A percentile compares a stretch with the other conserved stretches of the same genome.
These are phyloP conservation scores for Ziziphus jujuba DNA, from an alignment of 306 rosid genomes.

Conservation along the genomic window DNA sequence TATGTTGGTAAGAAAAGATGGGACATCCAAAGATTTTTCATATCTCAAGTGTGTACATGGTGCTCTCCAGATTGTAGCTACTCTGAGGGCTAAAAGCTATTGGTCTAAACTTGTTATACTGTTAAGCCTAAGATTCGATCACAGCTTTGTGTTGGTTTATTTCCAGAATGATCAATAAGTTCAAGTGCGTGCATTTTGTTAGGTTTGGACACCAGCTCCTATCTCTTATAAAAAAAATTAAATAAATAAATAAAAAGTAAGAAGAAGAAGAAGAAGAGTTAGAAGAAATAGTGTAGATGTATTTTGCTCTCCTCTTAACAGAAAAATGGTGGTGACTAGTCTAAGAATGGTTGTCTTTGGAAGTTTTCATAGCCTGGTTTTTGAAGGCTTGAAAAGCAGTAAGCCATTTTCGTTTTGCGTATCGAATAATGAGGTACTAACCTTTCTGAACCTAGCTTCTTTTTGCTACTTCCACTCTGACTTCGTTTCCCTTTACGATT, in stretches of 20 bases:
- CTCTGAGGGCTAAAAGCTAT: slow-evolving; percentile 48
- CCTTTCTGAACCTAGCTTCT: slow-evolving; percentile 78
- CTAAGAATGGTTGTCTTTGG: slow-evolving; percentile 20
- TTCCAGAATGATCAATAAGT: no score
- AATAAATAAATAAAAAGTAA: no score
- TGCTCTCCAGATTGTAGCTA: slow-evolving; percentile 69
- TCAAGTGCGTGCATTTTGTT: no score
- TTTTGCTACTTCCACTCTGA: slow-evolving; percentile 92
- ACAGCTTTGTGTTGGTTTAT: no score
- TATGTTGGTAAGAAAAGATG: slow-evolving; percentile 59
- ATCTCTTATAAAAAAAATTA: no score
- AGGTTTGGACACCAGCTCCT: no score
- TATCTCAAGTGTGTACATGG: slow-evolving; percentile 73
- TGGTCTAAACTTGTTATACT: slow-evolving; percentile 36
- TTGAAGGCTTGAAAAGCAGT: no score
- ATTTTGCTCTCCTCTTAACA: slow-evolving; percentile 27
- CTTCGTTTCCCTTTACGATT: slow-evolving; percentile 63
- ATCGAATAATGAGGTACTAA: slow-evolving; percentile 7
- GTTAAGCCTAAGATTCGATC: no score
- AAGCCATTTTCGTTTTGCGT: slow-evolving; percentile 14
- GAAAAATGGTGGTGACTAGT: no score
- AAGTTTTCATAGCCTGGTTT: neutral
- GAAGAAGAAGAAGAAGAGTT: no score
- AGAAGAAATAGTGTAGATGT: slow-evolving; percentile 16
- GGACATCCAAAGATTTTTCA: slow-evolving; percentile 74